Percentiles rank a stretch among this genome's conserved stretches.
Conservation (phyloP, 805 yeast genomes). For the Barnettozyma botsteinii region DNA sequence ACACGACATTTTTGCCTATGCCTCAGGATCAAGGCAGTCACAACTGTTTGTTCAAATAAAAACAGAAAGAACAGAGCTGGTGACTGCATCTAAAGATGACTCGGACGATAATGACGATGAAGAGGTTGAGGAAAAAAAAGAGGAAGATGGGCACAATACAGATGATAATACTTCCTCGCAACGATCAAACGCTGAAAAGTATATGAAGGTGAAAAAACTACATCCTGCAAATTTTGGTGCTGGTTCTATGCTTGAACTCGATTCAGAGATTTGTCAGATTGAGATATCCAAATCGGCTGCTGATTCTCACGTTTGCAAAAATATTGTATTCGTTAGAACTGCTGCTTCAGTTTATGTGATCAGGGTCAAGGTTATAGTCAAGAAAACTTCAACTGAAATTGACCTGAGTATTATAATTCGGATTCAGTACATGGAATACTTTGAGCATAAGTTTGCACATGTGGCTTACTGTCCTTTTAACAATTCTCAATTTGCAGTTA, state of each 20-base stretch:
- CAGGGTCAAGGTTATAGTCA: constrained; percentile 20
- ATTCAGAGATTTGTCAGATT: constrained; percentile 38
- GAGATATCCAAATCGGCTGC: constrained; percentile 27
- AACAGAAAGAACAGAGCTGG: not conserved
- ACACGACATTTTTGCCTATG: constrained; percentile 2
- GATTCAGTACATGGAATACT: constrained; percentile 19
- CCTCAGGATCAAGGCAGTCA: constrained; percentile 2
- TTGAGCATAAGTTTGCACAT: constrained; percentile 38
- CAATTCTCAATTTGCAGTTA: constrained; percentile 31
- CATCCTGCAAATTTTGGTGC: constrained; percentile 10
- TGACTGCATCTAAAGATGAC: not conserved
- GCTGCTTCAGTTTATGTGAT: constrained; percentile 30
- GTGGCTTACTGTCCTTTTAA: constrained; percentile 40
- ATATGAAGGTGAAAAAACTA: not conserved
- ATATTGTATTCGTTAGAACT: constrained; percentile 35
- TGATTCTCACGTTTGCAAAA: constrained; percentile 22
- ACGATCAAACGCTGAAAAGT: no score
- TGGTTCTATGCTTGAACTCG: constrained; percentile 22
- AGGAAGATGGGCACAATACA: not conserved
- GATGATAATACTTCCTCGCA: not conserved
- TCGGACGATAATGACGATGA: not conserved
- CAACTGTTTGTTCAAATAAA: not conserved
- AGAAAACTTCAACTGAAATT: not conserved
- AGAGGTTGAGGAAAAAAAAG: not conserved
- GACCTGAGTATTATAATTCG: not conserved